Percentiles rank a stretch among this genome's conserved stretches.
Evolutionary conservation across 2,329 filamentous ascomycete genomes (phyloP).

Genomic region (Phyllosticta citrichinensis): DNA sequence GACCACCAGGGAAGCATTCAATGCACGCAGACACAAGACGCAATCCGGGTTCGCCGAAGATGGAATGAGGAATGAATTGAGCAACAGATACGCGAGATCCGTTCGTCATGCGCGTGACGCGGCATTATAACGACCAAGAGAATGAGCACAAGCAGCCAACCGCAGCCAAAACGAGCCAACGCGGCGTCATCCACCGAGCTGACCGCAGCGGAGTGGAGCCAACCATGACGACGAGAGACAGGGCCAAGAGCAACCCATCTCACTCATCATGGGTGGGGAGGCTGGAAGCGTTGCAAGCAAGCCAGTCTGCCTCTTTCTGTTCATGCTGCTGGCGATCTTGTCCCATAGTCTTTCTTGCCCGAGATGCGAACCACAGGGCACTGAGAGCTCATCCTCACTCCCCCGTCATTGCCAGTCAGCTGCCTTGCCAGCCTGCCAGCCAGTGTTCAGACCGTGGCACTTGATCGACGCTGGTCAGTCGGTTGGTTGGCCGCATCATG

Average conservation of each 20-base stretch:
- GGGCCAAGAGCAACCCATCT: not conserved
- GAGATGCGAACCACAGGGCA: not conserved
- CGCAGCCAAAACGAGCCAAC: not conserved
- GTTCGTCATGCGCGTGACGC: not conserved
- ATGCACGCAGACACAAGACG: too few relatives aligned
- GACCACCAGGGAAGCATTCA: not conserved
- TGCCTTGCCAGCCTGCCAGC: not conserved
- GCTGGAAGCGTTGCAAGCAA: not conserved
- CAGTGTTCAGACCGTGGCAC: not conserved
- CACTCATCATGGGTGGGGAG: not conserved
- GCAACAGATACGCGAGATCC: not conserved
- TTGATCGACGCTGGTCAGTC: not conserved
- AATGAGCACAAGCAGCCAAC: not conserved
- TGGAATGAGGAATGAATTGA: not conserved
- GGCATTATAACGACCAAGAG: not conserved
- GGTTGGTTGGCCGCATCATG: not conserved
- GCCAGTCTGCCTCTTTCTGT: not conserved
- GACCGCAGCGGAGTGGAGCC: not conserved
- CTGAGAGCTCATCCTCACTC: not conserved
- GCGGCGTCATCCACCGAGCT: not conserved
- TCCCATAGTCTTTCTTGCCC: not conserved
- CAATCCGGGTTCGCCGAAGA: not conserved
- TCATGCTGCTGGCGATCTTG: not conserved
- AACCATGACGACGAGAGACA: not conserved
- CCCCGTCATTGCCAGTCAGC: not conserved